A percentile compares a stretch with the other conserved stretches of the same genome.
Conservation (phyloP, 1,284 basidiomycete genomes). For the Apiotrichum akiyoshidainum region DNA sequence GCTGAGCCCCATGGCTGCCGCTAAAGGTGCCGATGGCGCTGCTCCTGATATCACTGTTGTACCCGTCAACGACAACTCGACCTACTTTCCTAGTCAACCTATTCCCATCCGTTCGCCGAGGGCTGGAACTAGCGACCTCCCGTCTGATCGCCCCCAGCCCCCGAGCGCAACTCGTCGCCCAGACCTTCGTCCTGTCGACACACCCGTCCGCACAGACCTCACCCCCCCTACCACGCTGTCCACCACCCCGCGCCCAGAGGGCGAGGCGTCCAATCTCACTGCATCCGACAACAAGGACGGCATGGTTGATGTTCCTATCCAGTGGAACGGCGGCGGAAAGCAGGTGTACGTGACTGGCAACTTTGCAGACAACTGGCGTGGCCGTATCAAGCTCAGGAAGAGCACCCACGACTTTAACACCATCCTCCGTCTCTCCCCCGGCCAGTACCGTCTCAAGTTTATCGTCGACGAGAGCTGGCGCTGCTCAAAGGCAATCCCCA, state of each 20-base stretch:
- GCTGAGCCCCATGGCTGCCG: constrained; percentile 24
- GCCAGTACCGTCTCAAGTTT: constrained; percentile 94
- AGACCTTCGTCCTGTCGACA: constrained; percentile 19
- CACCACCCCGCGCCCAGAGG: constrained; percentile 30
- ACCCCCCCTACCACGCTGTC: constrained; percentile 32
- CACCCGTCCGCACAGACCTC: constrained; percentile 20
- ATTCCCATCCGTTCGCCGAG: constrained; percentile 23
- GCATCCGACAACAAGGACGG: constrained; percentile 30
- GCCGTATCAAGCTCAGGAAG: constrained; percentile 54
- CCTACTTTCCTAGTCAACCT: constrained; percentile 23
- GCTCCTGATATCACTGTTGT: constrained; percentile 19
- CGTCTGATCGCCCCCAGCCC: constrained; percentile 7
- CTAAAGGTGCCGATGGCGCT: neutral
- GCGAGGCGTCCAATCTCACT: constrained; percentile 1
- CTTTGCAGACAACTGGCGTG: constrained; percentile 59
- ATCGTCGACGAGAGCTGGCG: constrained; percentile 90
- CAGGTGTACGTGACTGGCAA: constrained; percentile 60
- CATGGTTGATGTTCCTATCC: constrained; percentile 43
- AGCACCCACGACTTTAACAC: constrained; percentile 53
- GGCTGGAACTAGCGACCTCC: constrained; percentile 4
- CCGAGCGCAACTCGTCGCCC: constrained; percentile 11
- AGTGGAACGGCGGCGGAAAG: constrained; percentile 52
- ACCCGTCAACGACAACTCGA: constrained; percentile 21
- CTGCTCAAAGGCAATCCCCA: constrained; percentile 69
- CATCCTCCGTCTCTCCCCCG: constrained; percentile 66